Evolutionary conservation across 2,329 filamentous ascomycete species (phyloP), one percentile per base, ranked within the genome.

Genomic region (Catunica adiposa): DNA sequence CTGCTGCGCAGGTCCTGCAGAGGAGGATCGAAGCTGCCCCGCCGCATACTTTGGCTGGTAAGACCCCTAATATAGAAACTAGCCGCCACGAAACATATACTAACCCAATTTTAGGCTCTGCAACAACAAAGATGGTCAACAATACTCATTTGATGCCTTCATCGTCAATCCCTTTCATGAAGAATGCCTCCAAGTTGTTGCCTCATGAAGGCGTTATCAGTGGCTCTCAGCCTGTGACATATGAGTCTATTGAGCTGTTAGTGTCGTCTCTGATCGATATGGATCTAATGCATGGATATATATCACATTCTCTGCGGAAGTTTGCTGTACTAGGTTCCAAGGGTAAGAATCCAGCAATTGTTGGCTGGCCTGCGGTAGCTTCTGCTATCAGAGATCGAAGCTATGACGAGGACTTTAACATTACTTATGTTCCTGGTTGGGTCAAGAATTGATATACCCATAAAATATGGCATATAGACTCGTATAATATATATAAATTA

Each of bases 281-380:
- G 67, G 86, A 85, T 0, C 71, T 95, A 23, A 73, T 96, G 65
- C 81, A 83, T 61, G 90, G 89, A 1, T 96, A 89, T 64, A 77
- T 96, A 26, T 86, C 85, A 15, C 87, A 94, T 63, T 77, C 77
- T 25, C 80, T 82, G 63, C 77, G 77, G 46, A 82, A 85, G 51
- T 89, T 96, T 63, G 89, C 88, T 11, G 86, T 96, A 46, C 80
- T 84, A 54, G 89, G 89, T 2, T 81, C 85, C 23, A 84, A 82
- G 71, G 75, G 76, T 58, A 78, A 76, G 60, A 78, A 77, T 3
- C 76, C 83, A 0, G 68, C 86, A 20, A 72, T 73, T 34, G 84
- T 83, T 1, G 86, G 86, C 0, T 96, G 90, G 71, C 89, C 89
- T 1, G 72, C 71, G 46, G 79, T 86, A 1, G 88, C 83, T 75